phyloP scores from a whole-genome alignment of 2,329 filamentous ascomycete species.

The Phyllachora maydis region DNA sequence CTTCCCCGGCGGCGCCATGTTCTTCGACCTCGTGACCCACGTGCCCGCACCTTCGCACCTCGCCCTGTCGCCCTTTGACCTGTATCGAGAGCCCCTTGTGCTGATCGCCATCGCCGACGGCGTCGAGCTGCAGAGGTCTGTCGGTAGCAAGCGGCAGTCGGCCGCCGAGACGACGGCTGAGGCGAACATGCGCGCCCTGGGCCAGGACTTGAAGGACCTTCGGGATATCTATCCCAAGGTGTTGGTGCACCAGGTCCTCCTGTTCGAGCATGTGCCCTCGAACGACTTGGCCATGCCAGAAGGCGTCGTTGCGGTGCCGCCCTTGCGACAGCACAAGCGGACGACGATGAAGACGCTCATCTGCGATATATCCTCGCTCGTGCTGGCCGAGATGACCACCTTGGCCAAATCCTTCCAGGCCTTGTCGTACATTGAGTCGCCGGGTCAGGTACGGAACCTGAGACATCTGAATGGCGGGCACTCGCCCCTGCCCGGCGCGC shows the following conservation, averaged over 20 bases:
- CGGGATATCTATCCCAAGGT: constrained; percentile 56
- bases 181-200: constrained; percentile 34
- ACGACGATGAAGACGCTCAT: constrained; percentile 69
- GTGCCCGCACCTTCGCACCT: constrained; percentile 62
- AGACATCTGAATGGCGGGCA: constrained; percentile 20
- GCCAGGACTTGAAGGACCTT: constrained; percentile 50
- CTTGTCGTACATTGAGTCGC: constrained; percentile 59
- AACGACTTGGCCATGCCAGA: constrained; percentile 34
- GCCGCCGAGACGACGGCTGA: constrained; percentile 28
- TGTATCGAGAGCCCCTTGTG: constrained; percentile 67
- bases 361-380: constrained; percentile 54
- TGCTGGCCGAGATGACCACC: constrained; percentile 57
- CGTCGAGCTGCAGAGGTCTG: constrained; percentile 35
- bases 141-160: constrained; percentile 33
- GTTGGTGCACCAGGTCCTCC: constrained; percentile 54
- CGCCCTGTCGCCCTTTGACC: constrained; percentile 70
- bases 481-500: constrained; percentile 18
- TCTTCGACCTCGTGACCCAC: constrained; percentile 74
- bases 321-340: constrained; percentile 42
- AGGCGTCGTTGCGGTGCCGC: constrained; percentile 51
- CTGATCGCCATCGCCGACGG: constrained; percentile 77
- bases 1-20: constrained; percentile 66
- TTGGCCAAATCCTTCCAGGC: constrained; percentile 54
- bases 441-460: constrained; percentile 27
- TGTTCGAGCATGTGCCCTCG: constrained; percentile 51